These are phyloP conservation scores for Tremella mesenterica DNA, from an alignment of 768 basidiomycete species.

Conservation along the genomic window DNA sequence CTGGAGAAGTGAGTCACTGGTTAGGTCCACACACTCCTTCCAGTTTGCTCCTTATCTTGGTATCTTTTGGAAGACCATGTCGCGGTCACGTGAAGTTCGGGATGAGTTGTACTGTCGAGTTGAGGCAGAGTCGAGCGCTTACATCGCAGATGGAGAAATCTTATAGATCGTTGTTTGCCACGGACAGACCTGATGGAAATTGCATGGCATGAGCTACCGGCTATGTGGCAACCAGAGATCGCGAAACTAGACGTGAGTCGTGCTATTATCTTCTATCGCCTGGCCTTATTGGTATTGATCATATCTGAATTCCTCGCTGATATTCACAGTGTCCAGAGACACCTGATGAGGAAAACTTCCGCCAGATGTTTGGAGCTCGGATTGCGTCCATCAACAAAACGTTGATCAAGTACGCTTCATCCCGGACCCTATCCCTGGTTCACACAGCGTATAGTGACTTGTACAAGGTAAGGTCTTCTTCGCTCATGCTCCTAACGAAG, in stretches of 20 bases:
- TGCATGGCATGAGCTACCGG: slow-evolving; percentile 30
- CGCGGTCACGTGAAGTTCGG: too few species aligned
- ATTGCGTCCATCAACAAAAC: slow-evolving; percentile 18
- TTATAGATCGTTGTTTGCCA: slow-evolving; percentile 34
- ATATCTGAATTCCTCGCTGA: slow-evolving; percentile 1
- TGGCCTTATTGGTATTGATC: too few species aligned
- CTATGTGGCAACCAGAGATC: slow-evolving; percentile 30
- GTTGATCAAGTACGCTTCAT: slow-evolving; percentile 19
- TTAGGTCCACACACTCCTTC: too few species aligned
- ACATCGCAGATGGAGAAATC: slow-evolving; percentile 25
- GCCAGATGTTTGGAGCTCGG: slow-evolving; percentile 29
- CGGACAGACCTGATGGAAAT: slow-evolving; percentile 34
- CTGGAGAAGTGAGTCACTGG: slow-evolving; percentile 30
- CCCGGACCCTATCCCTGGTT: slow-evolving; percentile 19
- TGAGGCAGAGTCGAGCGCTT: slow-evolving; percentile 1
- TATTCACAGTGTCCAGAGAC: slow-evolving; percentile 30
- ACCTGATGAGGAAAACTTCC: slow-evolving; percentile 41
- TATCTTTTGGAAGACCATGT: too few species aligned
- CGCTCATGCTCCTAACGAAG: background rate
- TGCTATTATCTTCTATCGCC: background rate
- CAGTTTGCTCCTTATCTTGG: background rate
- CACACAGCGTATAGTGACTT: slow-evolving; percentile 29
- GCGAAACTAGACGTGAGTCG: slow-evolving; percentile 16
- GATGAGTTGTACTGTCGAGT: background rate
- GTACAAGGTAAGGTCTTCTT: slow-evolving; percentile 16